Evolutionary conservation across 83 land plant genomes (phyloP), one percentile per base, ranked within the genome.

Genomic region (Diphasiastrum complanatum): DNA sequence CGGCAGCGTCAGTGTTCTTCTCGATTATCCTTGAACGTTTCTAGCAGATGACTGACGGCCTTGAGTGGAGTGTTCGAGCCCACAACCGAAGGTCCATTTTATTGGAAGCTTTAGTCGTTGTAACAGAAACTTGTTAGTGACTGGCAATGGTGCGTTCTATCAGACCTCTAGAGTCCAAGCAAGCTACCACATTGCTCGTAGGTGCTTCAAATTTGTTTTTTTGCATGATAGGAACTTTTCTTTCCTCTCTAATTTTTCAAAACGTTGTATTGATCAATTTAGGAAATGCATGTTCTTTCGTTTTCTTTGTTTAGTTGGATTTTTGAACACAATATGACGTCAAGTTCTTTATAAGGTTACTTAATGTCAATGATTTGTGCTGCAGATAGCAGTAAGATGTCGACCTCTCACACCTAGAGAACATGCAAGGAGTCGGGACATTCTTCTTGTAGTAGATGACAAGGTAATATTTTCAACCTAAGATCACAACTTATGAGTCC

Each of bases 361-460:
- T n/a, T n/a, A n/a, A n/a, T n/a, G n/a, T n/a, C n/a, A n/a, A n/a
- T n/a, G n/a, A n/a, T n/a, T n/a, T n/a, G n/a, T 41, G n/a, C 18
- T 51, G 32, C 72, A 90, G 96, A 93, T 90, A 57, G 96, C 93
- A 22, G 86, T 90, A 3, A 86, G 81, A 84, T 90, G 93, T 70
- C 75, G 96, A 50, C 89, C 93, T 34, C 49, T 90, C 12, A 78
- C 79, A 40, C 67, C 62, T 11, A 51, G 28, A 26, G 87, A 83
- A 61, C 64, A 63, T 46, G 53, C 67, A 18, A 71, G 63, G 22
- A 54, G 79, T 43, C 75, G 85, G 5, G 72, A 79, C 50, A 83
- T 90, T 61, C 79, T 90, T 63, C 75, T 80, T 27, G 83, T 90
- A 5, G 71, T 45, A 0, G 80, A 86, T 68, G 74, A 75, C 26